Evolutionary conservation across 805 yeast genomes (phyloP).

Genomic region (Myxozyma melibiosi): DNA sequence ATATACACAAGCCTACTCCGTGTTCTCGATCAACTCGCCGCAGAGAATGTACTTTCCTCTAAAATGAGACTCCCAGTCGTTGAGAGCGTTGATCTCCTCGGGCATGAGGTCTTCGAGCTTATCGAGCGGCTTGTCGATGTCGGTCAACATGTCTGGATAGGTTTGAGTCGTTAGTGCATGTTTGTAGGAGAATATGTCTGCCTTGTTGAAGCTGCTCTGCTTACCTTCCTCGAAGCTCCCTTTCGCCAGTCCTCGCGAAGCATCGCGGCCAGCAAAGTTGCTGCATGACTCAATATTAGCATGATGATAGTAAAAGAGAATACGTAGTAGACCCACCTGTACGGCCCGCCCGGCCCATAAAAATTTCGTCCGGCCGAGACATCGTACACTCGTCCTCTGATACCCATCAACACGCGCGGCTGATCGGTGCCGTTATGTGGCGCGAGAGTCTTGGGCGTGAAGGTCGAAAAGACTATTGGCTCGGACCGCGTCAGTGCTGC

Average conservation of each 20-base stretch:
- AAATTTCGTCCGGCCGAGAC: conserved; percentile 67
- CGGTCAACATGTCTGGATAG: conserved; percentile 54
- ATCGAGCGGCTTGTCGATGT: conserved; percentile 79
- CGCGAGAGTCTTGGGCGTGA: conserved; percentile 73
- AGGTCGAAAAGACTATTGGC: conserved; percentile 47
- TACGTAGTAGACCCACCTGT: conserved; percentile 42
- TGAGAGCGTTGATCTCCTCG: conserved; percentile 65
- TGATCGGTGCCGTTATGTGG: conserved; percentile 61
- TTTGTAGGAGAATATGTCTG: too few species aligned
- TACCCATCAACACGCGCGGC: conserved; percentile 64
- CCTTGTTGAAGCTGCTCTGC: too few species aligned
- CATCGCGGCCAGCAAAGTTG: conserved; percentile 74
- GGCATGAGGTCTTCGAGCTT: conserved; percentile 59
- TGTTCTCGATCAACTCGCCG: conserved; percentile 60
- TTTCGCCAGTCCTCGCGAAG: conserved; percentile 74
- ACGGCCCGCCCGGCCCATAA: conserved; percentile 78
- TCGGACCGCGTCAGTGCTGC: conserved; percentile 5
- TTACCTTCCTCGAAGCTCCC: conserved; percentile 50
- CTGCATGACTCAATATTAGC: conserved; percentile 32
- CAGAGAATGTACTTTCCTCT: conserved; percentile 77
- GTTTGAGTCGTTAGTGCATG: background rate
- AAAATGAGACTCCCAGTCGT: conserved; percentile 86
- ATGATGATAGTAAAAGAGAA: background rate
- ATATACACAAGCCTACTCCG: background rate
- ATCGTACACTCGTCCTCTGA: conserved; percentile 76